Evolutionary conservation across 1,139 yeast species (phyloP).

Genomic region (Zhuliangozyma blackwelliae): DNA sequence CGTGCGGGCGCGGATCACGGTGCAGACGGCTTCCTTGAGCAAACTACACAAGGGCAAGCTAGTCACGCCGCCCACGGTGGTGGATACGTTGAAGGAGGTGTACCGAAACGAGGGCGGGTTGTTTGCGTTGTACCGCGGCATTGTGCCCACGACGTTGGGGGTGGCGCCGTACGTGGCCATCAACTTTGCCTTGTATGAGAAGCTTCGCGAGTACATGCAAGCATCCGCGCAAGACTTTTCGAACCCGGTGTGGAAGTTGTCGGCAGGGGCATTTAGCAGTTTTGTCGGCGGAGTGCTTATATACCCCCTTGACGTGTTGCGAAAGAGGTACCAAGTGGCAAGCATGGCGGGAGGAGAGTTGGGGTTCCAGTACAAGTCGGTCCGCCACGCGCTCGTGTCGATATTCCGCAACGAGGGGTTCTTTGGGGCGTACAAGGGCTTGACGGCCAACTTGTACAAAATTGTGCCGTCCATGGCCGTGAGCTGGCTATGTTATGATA

Average conservation of each 20-base stretch:
- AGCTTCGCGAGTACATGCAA: slow-evolving; percentile 56
- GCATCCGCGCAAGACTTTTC: slow-evolving; percentile 30
- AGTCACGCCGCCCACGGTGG: slow-evolving; percentile 63
- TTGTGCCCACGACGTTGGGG: slow-evolving; percentile 84
- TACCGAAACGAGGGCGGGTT: slow-evolving; percentile 79
- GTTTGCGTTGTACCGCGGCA: slow-evolving; percentile 74
- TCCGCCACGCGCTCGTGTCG: slow-evolving; percentile 62
- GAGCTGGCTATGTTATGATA: slow-evolving; percentile 84
- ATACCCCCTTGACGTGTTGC: slow-evolving; percentile 83
- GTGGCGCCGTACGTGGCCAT: slow-evolving; percentile 96
- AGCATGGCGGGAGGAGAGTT: slow-evolving; percentile 73
- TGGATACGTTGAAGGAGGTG: slow-evolving; percentile 53
- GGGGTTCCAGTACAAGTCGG: slow-evolving; percentile 77
- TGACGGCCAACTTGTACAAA: slow-evolving; percentile 83
- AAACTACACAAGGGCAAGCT: slow-evolving; percentile 44
- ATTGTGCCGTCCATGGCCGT: slow-evolving; percentile 96
- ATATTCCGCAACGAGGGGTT: slow-evolving; percentile 74
- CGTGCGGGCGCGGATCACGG: slow-evolving; percentile 81
- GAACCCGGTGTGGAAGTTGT: slow-evolving; percentile 54
- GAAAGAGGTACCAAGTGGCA: slow-evolving; percentile 89
- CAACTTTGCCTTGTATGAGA: slow-evolving; percentile 87
- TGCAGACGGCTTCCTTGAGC: slow-evolving; percentile 78
- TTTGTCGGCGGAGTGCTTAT: slow-evolving; percentile 76
- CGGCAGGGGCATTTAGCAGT: slow-evolving; percentile 74
- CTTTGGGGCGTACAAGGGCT: slow-evolving; percentile 81